Evolutionary conservation across 1,284 basidiomycete species (phyloP), one percentile per base, ranked within the genome.

Genomic region (Schizophyllum amplum): DNA sequence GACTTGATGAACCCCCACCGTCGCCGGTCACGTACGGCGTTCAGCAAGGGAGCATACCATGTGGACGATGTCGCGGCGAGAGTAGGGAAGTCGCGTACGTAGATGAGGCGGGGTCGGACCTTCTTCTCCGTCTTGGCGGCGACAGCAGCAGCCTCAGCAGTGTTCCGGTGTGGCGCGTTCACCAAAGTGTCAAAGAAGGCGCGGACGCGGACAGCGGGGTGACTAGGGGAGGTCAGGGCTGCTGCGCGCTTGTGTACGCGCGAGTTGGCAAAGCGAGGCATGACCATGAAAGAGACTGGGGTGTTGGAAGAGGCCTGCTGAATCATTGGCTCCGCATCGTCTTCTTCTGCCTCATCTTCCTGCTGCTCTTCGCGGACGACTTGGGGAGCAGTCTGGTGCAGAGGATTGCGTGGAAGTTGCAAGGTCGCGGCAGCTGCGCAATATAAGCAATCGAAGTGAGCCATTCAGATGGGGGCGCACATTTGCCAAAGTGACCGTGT

Each of bases 11-110:
- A 73, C 4, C 81, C 73, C 1, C 86, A 82, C 62, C 82, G 79
- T 24, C 92, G 80, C 27, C 89, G 80, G 57, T 84, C 76, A 52
- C 85, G 83, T 6, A 94, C 87, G 6, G 90, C 86, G 47, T 83
- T 77, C 9, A 92, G 75, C 15, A 95, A 76, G 26, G 85, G 78
- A 3, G 90, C 84, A 67, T 90, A 94, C 92, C 93, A 94, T 1
- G 77, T 72, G 1, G 84, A 76, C 6, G 89, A 84, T 4, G 87
- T 83, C 4, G 83, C 71, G 0, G 88, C 83, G 56, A 95, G 81
- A 0, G 83, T 87, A 4, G 83, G 77, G 61, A 88, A 90, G 66
- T 93, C 89, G 57, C 90, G 86, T 55, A 95, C 76, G 63, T 93
- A 90, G 53, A 95, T 78, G 7, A 95, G 79, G n/a, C 92, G 84